Conservation (phyloP, 208 protist genomes). For the Wallacemonas rigidus region DNA sequence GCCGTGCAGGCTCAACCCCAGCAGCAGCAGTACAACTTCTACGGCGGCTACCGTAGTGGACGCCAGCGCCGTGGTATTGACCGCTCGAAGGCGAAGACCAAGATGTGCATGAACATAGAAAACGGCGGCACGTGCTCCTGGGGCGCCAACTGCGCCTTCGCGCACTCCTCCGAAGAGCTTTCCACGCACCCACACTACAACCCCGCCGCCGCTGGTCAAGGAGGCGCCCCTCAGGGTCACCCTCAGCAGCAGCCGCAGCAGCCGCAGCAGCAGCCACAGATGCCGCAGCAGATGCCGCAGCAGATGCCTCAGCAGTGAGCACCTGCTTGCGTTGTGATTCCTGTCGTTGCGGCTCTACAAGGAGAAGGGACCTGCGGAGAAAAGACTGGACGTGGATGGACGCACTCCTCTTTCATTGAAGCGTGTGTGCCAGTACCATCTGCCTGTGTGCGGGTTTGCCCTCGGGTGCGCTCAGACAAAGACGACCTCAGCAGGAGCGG, state of each 20-base stretch:
- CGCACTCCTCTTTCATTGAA: no score
- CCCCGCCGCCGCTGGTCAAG: conserved; percentile 1
- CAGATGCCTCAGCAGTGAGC: conserved; percentile 10
- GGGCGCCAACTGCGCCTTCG: conserved; percentile 87
- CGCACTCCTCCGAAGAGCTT: conserved; percentile 82
- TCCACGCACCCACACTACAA: conserved; percentile 33
- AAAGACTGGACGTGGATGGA: no score
- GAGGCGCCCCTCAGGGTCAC: conserved; percentile 1
- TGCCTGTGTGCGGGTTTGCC: no score
- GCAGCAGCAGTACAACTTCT: conserved; percentile 24
- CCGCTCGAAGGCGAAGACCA: conserved; percentile 84
- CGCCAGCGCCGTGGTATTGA: conserved; percentile 78
- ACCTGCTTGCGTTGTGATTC: not conserved
- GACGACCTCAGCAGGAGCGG: no score
- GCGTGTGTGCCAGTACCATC: no score
- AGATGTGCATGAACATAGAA: conserved; percentile 93
- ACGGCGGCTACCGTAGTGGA: conserved; percentile 35
- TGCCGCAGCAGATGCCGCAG: conserved; percentile 10
- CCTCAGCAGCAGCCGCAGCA: conserved; percentile 17
- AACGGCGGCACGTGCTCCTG: conserved; percentile 84
- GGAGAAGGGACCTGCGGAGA: no score
- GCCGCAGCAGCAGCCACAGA: conserved; percentile 16
- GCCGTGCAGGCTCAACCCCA: conserved; percentile 42
- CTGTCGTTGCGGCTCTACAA: no score
- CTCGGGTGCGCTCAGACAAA: no score